Evolutionary conservation across 768 basidiomycete genomes (phyloP), one percentile per base, ranked within the genome.

Genomic region (Termitomyces sp.): DNA sequence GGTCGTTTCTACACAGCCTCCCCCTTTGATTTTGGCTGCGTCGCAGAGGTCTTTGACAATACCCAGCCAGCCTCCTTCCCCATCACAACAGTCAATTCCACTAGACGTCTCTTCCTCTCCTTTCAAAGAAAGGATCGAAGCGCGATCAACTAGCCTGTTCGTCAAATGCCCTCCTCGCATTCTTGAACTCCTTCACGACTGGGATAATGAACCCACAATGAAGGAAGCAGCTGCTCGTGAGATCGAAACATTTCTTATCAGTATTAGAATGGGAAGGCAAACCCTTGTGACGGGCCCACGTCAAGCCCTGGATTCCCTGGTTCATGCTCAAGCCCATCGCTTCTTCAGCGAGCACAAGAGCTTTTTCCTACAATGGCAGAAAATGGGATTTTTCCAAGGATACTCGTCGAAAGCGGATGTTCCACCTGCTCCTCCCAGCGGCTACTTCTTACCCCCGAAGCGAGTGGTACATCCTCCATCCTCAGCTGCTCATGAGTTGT

Each of bases 121-220:
- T 30, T 9, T 9, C 18, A 12, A 30, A 30, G 45, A 30, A n/a
- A 30, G n/a, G 18, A 7, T n/a, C 6, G 40, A 24, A 16, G 4
- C 22, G 16, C 56, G 18, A 26, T 57, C 56, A 0, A 57, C 16
- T 34, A 42, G 56, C 4, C 42, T 57, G 9, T 57, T 43, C 10
- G 48, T 57, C 22, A 50, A 57, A 50, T 57, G 56, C 24, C 36
- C 58, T 42, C 52, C 58, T 43, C 58, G 53, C 5, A 34, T 59
- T 12, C 18, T 55, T 8, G 39, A 53, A 20, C 53, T 59, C 4
- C 47, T 59, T 13, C 24, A 43, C 10, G 46, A 49, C 24, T 59
- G 58, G 58, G 53, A 59, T 42, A 54, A 37, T 4, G 27, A 42
- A 4, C 30, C 30, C 4, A 24, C n/a, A 39, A 36, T 24, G 24